These are phyloP conservation scores for Xylaria sp. DNA, from an alignment of 2,329 filamentous ascomycete genomes.

Conservation along the genomic window DNA sequence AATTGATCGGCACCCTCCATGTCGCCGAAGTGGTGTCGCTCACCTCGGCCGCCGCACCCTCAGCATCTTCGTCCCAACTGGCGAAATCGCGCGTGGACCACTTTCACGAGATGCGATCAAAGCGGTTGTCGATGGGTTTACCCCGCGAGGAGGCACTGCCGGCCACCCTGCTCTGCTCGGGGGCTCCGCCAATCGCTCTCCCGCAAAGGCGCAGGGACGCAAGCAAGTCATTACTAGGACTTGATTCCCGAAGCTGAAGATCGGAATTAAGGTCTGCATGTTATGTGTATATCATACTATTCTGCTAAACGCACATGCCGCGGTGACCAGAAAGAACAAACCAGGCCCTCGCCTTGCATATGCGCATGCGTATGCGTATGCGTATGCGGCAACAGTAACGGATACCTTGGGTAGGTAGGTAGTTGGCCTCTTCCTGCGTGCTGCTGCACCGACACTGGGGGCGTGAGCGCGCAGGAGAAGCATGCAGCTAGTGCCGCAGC, in stretches of 20 bases:
- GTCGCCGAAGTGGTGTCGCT: constrained; percentile 8
- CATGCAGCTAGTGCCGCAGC: constrained; percentile 30
- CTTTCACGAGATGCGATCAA: constrained; percentile 6
- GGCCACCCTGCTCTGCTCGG: constrained; percentile 21
- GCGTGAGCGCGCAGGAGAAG: constrained; percentile 26
- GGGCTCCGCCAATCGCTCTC: constrained; percentile 16
- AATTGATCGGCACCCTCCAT: constrained; percentile 20
- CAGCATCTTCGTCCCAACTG: background rate
- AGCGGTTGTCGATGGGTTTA: constrained; percentile 4
- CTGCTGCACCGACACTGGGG: constrained; percentile 19
- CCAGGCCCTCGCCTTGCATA: constrained; percentile 25
- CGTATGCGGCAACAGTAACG: background rate
- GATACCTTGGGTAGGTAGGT: too few species aligned
- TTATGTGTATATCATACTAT: constrained; percentile 11
- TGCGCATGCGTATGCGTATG: too few species aligned
- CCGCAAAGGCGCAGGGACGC: constrained; percentile 22
- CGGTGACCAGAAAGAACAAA: constrained; percentile 15
- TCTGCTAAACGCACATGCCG: constrained; percentile 6
- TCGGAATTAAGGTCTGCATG: constrained; percentile 24
- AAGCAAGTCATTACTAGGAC: constrained; percentile 3
- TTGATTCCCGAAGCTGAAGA: constrained; percentile 17
- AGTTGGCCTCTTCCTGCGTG: constrained; percentile 14
- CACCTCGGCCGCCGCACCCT: constrained; percentile 14
- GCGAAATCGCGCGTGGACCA: background rate
- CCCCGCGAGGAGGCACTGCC: constrained; percentile 22